Percentiles rank a stretch among this genome's conserved stretches.
Evolutionary conservation across 1,284 basidiomycete genomes (phyloP).

Genomic region (Ceratobasidium papillatum): DNA sequence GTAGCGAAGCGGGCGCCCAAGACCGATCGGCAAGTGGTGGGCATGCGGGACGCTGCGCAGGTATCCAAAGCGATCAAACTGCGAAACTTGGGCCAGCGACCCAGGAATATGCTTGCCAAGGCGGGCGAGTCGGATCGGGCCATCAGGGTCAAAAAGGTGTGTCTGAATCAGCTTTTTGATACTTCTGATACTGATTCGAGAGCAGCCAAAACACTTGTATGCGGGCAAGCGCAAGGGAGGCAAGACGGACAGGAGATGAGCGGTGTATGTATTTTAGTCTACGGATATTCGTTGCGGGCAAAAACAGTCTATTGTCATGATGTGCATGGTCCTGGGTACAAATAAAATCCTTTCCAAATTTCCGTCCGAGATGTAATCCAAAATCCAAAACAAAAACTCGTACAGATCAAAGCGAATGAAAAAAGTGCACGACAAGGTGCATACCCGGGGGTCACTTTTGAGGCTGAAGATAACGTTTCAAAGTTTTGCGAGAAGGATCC

Average conservation of each 20-base stretch:
- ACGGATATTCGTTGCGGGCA: neutral
- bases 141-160: conserved; percentile 81
- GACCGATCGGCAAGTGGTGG: conserved; percentile 78
- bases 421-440: too few species aligned
- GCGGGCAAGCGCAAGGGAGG: conserved; percentile 89
- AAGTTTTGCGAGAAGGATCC: conserved; percentile 24
- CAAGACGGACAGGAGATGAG: conserved; percentile 81
- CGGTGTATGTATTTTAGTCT: conserved; percentile 15
- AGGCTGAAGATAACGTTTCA: conserved; percentile 26
- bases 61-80: conserved; percentile 79
- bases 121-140: conserved; percentile 89
- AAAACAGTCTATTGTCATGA: conserved; percentile 8
- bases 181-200: conserved; percentile 23
- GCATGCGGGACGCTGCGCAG: conserved; percentile 82
- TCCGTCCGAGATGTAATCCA: neutral
- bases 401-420: neutral
- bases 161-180: conserved; percentile 47
- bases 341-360: neutral
- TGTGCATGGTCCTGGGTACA: neutral
- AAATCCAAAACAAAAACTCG: neutral
- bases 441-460: conserved; percentile 9
- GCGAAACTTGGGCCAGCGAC: conserved; percentile 84
- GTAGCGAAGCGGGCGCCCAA: conserved; percentile 65
- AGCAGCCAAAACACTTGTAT: conserved; percentile 83
- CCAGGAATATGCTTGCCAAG: conserved; percentile 85